Percentiles rank a stretch among this genome's conserved stretches.
Evolutionary conservation across 768 basidiomycete species (phyloP).

Genomic region (Dentipellis fragilis): DNA sequence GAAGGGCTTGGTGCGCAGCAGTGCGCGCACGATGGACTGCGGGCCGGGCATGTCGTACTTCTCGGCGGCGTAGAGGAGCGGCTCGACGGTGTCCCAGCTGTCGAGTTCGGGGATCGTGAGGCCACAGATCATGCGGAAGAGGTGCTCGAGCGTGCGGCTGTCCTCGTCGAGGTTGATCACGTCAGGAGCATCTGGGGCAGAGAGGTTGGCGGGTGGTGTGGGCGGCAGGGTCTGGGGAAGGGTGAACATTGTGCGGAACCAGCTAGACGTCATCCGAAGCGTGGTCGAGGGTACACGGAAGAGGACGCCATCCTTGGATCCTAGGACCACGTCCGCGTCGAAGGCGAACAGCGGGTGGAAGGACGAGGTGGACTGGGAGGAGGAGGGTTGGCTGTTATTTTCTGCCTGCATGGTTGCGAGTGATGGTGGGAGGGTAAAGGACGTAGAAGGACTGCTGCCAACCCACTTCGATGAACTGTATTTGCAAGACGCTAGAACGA

Average conservation of each 20-base stretch:
- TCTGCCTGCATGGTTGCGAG: not conserved
- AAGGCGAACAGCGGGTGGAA: slow-evolving; percentile 44
- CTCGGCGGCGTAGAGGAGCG: slow-evolving; percentile 51
- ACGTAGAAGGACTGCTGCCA: no score
- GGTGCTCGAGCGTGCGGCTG: slow-evolving; percentile 37
- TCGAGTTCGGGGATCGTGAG: slow-evolving; percentile 22
- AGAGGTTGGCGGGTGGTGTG: not conserved
- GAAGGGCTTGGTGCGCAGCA: slow-evolving; percentile 43
- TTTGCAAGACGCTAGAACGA: no score
- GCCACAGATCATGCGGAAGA: slow-evolving; percentile 55
- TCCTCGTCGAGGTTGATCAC: slow-evolving; percentile 51
- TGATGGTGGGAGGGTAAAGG: no score
- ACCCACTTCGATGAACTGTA: no score
- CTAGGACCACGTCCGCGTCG: slow-evolving; percentile 48
- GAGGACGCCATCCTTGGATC: slow-evolving; percentile 36
- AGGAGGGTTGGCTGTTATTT: not conserved
- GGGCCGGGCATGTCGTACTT: slow-evolving; percentile 67
- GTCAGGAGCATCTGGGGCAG: slow-evolving; percentile 16
- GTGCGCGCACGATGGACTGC: slow-evolving; percentile 45
- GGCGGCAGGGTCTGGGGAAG: slow-evolving; percentile 31
- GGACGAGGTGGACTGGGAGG: not conserved
- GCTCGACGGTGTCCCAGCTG: slow-evolving; percentile 41
- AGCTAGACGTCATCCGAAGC: slow-evolving; percentile 53
- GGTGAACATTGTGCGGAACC: slow-evolving; percentile 53
- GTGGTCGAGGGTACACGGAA: slow-evolving; percentile 54